These are phyloP conservation scores for Panaeolus cyanescens DNA, from an alignment of 768 basidiomycete genomes.

Conservation along the genomic window DNA sequence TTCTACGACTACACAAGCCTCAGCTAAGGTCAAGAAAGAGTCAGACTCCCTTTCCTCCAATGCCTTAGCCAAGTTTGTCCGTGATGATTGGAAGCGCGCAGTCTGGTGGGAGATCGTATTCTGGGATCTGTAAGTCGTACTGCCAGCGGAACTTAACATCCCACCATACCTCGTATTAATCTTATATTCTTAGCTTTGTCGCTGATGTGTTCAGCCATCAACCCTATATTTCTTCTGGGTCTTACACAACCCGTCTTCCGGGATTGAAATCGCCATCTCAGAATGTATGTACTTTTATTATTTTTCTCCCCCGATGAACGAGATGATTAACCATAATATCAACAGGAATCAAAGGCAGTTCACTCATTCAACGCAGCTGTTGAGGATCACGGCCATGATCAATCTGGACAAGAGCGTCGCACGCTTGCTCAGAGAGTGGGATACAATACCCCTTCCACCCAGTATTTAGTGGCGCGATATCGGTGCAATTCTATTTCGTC, in stretches of 20 bases:
- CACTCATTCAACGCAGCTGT: not conserved
- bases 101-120: constrained; percentile 83
- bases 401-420: not conserved
- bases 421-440: not conserved
- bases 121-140: constrained; percentile 69
- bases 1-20: no score
- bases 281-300: not conserved
- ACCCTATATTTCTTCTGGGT: constrained; percentile 56
- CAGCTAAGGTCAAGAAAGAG: not conserved
- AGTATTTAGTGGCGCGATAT: constrained; percentile 18
- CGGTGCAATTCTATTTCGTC: constrained; percentile 12
- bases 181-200: constrained; percentile 51
- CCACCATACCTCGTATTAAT: constrained; percentile 4
- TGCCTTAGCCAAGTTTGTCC: constrained; percentile 4
- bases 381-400: not conserved
- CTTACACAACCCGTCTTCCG: constrained; percentile 59
- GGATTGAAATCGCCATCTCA: not conserved
- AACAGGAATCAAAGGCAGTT: not conserved
- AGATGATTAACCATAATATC: not conserved
- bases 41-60: not conserved
- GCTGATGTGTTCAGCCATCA: constrained; percentile 67
- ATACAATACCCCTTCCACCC: not conserved
- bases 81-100: constrained; percentile 34
- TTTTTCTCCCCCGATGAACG: not conserved
- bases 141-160: no score